Conservation (phyloP, 306 rosid genomes). For the Carpinus fangiana region DNA sequence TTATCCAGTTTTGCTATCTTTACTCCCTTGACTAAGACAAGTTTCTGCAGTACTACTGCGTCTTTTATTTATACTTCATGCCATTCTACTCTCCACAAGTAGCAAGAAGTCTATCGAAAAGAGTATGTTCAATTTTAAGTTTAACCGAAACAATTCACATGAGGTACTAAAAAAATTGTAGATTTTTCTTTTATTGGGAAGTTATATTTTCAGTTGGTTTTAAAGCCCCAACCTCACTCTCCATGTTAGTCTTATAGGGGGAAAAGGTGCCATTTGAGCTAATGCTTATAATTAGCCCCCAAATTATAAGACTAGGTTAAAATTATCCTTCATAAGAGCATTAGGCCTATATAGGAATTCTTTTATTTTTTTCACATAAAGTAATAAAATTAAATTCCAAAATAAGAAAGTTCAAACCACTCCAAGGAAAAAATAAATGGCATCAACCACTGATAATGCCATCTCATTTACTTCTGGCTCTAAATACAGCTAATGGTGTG, state of each 20-base stretch:
- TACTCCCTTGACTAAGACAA: not conserved
- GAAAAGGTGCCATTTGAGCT: too few relatives aligned
- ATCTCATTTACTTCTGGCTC: not conserved
- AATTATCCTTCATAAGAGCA: too few relatives aligned
- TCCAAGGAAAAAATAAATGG: too few relatives aligned
- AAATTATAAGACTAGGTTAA: too few relatives aligned
- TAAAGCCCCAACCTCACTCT: too few relatives aligned
- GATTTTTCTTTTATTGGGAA: not conserved
- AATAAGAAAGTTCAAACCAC: too few relatives aligned
- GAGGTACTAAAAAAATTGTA: not conserved
- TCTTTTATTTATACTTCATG: not conserved
- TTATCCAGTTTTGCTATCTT: not conserved
- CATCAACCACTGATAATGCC: too few relatives aligned
- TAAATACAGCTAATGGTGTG: not conserved
- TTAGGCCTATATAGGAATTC: too few relatives aligned
- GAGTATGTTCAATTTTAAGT: not conserved
- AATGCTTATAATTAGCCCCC: too few relatives aligned
- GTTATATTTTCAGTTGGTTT: not conserved
- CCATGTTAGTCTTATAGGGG: too few relatives aligned
- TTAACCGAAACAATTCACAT: not conserved
- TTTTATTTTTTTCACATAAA: too few relatives aligned
- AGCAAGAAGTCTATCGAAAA: not conserved
- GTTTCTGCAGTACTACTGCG: not conserved
- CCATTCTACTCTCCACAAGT: not conserved
- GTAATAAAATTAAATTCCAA: too few relatives aligned